These are phyloP conservation scores for Penicillium corylophilum DNA, from an alignment of 2,329 filamentous ascomycete genomes.

Conservation along the genomic window DNA sequence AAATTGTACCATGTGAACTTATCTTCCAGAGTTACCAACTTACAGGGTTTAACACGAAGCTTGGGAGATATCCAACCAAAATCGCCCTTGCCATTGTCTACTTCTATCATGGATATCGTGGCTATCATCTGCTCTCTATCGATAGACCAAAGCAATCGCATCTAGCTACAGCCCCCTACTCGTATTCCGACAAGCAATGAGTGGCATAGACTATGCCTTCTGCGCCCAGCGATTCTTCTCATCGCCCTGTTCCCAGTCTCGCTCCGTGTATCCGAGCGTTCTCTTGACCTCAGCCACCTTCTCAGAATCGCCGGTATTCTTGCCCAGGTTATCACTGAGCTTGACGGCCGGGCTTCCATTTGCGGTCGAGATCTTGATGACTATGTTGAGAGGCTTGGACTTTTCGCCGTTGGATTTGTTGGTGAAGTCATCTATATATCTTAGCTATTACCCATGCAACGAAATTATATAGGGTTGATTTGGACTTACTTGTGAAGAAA, in stretches of 20 bases:
- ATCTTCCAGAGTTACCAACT: too few species aligned
- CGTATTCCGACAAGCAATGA: background rate
- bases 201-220: conserved; percentile 8
- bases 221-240: conserved; percentile 78
- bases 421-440: conserved; percentile 70
- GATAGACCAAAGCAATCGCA: background rate
- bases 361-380: conserved; percentile 92
- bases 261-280: conserved; percentile 81
- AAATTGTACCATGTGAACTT: too few species aligned
- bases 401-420: conserved; percentile 72
- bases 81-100: background rate
- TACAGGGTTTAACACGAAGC: too few species aligned
- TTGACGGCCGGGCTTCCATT: conserved; percentile 81
- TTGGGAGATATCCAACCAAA: background rate
- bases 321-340: conserved; percentile 86
- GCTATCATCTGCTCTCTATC: background rate
- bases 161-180: background rate
- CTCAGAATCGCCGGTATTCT: conserved; percentile 85
- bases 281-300: conserved; percentile 82
- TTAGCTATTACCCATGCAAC: background rate
- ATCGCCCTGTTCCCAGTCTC: conserved; percentile 77
- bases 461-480: background rate
- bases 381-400: conserved; percentile 90
- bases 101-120: conserved; percentile 16
- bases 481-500: conserved; percentile 72